phyloP scores from a whole-genome alignment of 768 basidiomycete genomes.

The Leccinum obscurum region DNA sequence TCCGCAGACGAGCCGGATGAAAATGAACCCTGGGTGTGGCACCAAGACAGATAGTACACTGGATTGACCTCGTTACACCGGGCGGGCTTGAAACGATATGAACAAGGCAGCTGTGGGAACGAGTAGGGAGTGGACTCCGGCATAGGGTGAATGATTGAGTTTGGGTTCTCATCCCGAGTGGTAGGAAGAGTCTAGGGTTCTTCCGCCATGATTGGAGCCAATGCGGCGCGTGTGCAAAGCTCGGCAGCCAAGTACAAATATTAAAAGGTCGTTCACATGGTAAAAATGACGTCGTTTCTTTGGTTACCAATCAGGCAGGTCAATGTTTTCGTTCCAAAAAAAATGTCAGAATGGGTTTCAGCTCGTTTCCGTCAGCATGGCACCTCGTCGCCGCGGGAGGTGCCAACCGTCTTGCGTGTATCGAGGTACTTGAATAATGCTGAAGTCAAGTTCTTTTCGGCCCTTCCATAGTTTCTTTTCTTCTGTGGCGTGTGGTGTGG shows the following conservation, averaged over 20 bases:
- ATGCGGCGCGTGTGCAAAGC: background rate
- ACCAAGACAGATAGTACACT: background rate
- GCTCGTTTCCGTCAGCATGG: slow-evolving; percentile 12
- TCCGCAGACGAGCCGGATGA: slow-evolving; percentile 22
- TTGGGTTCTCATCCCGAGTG: background rate
- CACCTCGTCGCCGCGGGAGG: slow-evolving; percentile 12
- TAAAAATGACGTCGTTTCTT: slow-evolving; percentile 24
- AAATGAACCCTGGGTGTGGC: background rate
- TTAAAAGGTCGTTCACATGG: slow-evolving; percentile 14
- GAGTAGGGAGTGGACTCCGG: background rate
- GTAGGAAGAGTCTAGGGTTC: background rate
- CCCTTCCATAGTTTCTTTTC: background rate
- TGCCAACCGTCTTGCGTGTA: background rate
- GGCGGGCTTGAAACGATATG: background rate
- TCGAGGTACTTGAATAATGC: background rate
- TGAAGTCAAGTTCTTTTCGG: background rate
- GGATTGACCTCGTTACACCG: slow-evolving; percentile 23
- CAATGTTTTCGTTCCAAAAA: background rate
- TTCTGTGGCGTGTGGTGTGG: slow-evolving; percentile 26
- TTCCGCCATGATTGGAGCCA: background rate
- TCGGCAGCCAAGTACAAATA: slow-evolving; percentile 5
- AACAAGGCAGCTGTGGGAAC: background rate
- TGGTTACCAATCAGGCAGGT: slow-evolving; percentile 21
- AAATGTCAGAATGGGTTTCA: slow-evolving; percentile 7
- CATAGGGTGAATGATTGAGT: background rate